phyloP scores from a whole-genome alignment of 2,329 filamentous ascomycete species.

The Torrubiella hemipterigena region DNA sequence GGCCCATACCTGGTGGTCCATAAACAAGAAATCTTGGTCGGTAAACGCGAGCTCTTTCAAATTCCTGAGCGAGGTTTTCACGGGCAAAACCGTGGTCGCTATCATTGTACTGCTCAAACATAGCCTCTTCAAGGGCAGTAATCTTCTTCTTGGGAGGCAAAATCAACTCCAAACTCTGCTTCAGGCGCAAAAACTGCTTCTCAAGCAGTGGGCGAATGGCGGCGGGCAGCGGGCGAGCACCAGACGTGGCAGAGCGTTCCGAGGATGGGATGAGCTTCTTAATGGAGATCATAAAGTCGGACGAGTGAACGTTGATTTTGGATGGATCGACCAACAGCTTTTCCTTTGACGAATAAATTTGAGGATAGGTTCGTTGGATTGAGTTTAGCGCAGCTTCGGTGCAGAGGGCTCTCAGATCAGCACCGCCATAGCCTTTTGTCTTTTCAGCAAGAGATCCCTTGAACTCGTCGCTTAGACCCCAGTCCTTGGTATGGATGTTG shows the following conservation, averaged over 20 bases:
- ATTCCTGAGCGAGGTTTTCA: slow-evolving; percentile 64
- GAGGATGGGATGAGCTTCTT: slow-evolving; percentile 96
- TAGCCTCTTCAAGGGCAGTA: slow-evolving; percentile 85
- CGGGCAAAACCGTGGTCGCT: slow-evolving; percentile 73
- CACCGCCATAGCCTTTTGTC: slow-evolving; percentile 94
- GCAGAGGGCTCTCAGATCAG: slow-evolving; percentile 84
- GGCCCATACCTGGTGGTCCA: slow-evolving; percentile 83
- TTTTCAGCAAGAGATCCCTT: slow-evolving; percentile 74
- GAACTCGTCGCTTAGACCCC: slow-evolving; percentile 71
- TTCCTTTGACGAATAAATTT: slow-evolving; percentile 84
- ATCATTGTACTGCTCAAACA: slow-evolving; percentile 78
- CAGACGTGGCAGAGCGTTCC: slow-evolving; percentile 76
- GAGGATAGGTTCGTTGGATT: slow-evolving; percentile 88
- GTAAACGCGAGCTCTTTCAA: slow-evolving; percentile 80
- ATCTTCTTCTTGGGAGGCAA: slow-evolving; percentile 76
- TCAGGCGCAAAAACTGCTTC: slow-evolving; percentile 58
- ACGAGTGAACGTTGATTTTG: slow-evolving; percentile 76
- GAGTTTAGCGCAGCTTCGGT: slow-evolving; percentile 94
- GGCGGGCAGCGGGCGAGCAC: slow-evolving; percentile 68
- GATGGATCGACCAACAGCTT: slow-evolving; percentile 81
- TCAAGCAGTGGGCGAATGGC: slow-evolving; percentile 72
- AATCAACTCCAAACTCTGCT: slow-evolving; percentile 57
- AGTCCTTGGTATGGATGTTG: slow-evolving; percentile 89
- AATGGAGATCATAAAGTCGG: slow-evolving; percentile 94
- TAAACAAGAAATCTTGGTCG: slow-evolving; percentile 75